Evolutionary conservation across 2,329 filamentous ascomycete genomes (phyloP), one percentile per base, ranked within the genome.

Genomic region (Phialophora verrucosa): DNA sequence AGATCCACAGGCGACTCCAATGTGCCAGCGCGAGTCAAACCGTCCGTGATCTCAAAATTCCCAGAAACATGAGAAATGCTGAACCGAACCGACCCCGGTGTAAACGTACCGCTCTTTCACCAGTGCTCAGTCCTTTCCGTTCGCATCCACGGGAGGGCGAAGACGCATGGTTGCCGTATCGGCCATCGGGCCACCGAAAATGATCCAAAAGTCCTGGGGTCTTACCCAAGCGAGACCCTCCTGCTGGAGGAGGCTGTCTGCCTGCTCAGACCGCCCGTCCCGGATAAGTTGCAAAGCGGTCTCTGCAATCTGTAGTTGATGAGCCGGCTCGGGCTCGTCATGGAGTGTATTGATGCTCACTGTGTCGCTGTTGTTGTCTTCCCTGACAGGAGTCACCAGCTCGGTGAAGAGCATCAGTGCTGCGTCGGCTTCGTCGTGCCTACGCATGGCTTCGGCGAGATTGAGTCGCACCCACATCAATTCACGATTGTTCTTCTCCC

Each of bases 401-500:
- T 57, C 54, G 27, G 17, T 38, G 54, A 42, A 57, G 29, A 57
- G 35, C 23, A 23, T 23, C 17, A 23, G 14, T 12, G 54, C 54
- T 38, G 23, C 54, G 10, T 42, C 31, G 12, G 14, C 17, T 17
- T 57, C 17, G 23, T 38, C 31, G 20, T 57, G 54, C 20, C 35
- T 12, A 7, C 31, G n/a, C 17, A 57, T n/a, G 12, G 35, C 54
- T 8, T 35, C 23, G 17, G 54, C 54, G 10, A 57, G 54, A 12
- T 31, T 57, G 11, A 57, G 29, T 20, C 54, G 54, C 3, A 57
- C 23, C 54, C 54, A 57, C 11, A 57, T 12, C n/a, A 57, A 12
- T n/a, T n/a, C 17, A 17, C 54, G 17, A 7, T 57, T 57, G 54
- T 57, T 57, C 14, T 25, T 42, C 31, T 57, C 54, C 31, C 54